These are phyloP conservation scores for Ophiocordyceps polyrhachis-furcata DNA, from an alignment of 2,329 filamentous ascomycete genomes.

Conservation along the genomic window DNA sequence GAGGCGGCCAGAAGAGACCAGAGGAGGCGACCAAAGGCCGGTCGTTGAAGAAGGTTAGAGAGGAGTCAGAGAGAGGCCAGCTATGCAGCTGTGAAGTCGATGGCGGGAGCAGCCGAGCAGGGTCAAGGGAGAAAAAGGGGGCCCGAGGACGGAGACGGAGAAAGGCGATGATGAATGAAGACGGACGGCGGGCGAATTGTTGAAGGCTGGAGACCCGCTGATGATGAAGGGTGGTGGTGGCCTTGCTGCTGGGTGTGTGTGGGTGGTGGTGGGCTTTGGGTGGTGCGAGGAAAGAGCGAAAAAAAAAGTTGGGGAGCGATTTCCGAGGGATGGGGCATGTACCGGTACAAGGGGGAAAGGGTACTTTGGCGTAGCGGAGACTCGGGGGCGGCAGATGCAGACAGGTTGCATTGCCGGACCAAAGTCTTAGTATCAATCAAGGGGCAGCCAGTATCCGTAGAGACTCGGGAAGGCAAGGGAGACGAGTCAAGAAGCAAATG, in stretches of 20 bases:
- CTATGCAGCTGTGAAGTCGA: neutral
- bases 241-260: too few species aligned
- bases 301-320: neutral
- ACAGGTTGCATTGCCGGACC: too few species aligned
- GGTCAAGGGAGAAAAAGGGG: neutral
- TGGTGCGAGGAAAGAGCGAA: neutral
- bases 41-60: neutral
- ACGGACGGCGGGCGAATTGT: neutral
- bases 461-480: neutral
- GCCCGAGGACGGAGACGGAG: neutral
- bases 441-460: too few species aligned
- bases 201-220: neutral
- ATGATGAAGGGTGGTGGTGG: too few species aligned
- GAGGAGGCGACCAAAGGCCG: neutral
- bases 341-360: neutral
- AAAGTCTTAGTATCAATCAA: too few species aligned
- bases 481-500: neutral
- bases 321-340: neutral
- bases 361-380: too few species aligned
- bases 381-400: too few species aligned
- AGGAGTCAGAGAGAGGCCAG: neutral
- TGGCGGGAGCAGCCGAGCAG: neutral
- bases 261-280: neutral
- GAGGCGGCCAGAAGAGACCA: neutral
- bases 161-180: neutral